These are phyloP conservation scores for Crataegus laevigata DNA, from an alignment of 306 rosid genomes.

Conservation along the genomic window DNA sequence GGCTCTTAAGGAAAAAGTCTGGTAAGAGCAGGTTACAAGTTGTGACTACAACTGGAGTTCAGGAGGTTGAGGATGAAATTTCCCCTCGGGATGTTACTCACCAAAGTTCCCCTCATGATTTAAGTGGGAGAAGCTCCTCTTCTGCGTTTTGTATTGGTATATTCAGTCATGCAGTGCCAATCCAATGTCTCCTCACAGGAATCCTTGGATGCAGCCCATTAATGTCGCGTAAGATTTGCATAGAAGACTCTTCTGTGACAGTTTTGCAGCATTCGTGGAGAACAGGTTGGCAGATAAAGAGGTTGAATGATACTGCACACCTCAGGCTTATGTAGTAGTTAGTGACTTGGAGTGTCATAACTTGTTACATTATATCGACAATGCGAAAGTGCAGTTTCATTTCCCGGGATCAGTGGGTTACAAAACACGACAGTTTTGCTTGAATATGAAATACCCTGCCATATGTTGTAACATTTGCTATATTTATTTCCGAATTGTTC, in stretches of 20 bases:
- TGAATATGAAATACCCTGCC: conserved; percentile 12
- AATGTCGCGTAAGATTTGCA: conserved; percentile 78
- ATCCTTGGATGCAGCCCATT: conserved; percentile 83
- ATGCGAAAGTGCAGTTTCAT: background rate
- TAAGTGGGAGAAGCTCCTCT: conserved; percentile 49
- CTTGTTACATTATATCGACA: background rate
- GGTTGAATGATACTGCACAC: conserved; percentile 82
- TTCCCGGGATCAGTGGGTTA: conserved; percentile 8
- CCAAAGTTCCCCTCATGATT: conserved; percentile 47
- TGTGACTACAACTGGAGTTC: conserved; percentile 73
- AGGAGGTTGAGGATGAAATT: conserved; percentile 64
- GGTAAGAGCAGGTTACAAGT: conserved; percentile 90
- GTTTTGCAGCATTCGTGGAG: conserved; percentile 89
- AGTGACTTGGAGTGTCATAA: background rate
- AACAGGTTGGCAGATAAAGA: conserved; percentile 95
- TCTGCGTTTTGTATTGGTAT: conserved; percentile 60
- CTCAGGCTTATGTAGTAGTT: conserved; percentile 75
- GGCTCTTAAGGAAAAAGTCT: conserved; percentile 64
- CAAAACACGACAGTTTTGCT: conserved; percentile 11
- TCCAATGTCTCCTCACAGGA: conserved; percentile 85
- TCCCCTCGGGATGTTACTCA: conserved; percentile 53
- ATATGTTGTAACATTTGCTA: conserved; percentile 40
- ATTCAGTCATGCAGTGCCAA: conserved; percentile 84
- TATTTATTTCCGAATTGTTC: conserved; percentile 31
- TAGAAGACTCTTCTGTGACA: conserved; percentile 91